These are phyloP conservation scores for Paraconiothyrium sp. DNA, from an alignment of 2,329 filamentous ascomycete species.

Conservation along the genomic window DNA sequence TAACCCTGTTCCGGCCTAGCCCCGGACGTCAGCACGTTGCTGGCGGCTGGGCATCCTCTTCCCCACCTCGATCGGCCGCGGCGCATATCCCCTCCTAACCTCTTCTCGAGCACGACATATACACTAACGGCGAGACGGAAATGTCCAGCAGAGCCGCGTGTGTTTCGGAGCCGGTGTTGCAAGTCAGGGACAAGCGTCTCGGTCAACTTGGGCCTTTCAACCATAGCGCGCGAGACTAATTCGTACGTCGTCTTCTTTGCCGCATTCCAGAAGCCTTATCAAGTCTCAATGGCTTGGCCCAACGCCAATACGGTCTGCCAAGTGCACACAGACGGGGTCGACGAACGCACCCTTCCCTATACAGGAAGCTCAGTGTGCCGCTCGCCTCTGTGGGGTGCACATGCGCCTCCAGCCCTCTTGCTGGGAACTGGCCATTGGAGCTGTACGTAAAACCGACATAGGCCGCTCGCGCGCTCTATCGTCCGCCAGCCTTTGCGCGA, in stretches of 20 bases:
- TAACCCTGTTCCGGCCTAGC: background rate
- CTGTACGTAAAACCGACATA: conserved; percentile 24
- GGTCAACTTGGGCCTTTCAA: background rate
- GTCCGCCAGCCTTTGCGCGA: conserved; percentile 6
- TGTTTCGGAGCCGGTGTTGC: background rate
- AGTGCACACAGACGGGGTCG: conserved; percentile 8
- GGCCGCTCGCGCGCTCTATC: conserved; percentile 13
- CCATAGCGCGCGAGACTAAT: background rate
- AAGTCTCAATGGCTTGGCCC: conserved; percentile 10
- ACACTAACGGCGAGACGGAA: background rate
- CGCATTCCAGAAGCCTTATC: conserved; percentile 17
- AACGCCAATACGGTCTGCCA: conserved; percentile 12
- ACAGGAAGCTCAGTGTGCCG: conserved; percentile 27
- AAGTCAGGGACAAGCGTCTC: background rate
- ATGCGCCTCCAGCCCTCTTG: conserved; percentile 12
- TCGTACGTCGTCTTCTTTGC: background rate
- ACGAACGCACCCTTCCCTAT: conserved; percentile 19
- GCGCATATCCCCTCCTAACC: conserved; percentile 4
- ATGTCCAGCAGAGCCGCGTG: conserved; percentile 2
- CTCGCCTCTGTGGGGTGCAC: conserved; percentile 18
- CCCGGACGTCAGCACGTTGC: conserved; percentile 7
- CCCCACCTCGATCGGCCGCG: conserved; percentile 3
- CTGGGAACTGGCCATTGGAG: conserved; percentile 31
- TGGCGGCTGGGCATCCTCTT: conserved; percentile 11
- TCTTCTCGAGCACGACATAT: background rate